phyloP scores from a whole-genome alignment of 768 basidiomycete species.

The Rhizopogon salebrosus region DNA sequence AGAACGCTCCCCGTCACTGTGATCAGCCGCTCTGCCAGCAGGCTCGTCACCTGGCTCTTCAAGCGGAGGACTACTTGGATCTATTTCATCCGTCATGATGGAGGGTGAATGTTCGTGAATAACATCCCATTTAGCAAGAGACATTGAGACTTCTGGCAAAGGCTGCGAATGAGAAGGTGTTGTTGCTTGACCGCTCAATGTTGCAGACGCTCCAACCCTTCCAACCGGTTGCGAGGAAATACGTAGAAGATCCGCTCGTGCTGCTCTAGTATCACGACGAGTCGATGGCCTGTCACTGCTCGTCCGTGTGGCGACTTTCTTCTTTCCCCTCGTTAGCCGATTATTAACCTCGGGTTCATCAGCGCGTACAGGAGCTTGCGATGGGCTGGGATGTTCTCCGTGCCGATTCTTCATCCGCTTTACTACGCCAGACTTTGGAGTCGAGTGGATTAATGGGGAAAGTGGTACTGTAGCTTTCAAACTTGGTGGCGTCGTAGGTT shows the following conservation, averaged over 20 bases:
- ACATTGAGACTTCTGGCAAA: conserved; percentile 4
- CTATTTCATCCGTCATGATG: conserved; percentile 29
- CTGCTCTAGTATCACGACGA: not conserved
- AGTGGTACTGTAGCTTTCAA: conserved; percentile 5
- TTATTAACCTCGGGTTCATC: not conserved
- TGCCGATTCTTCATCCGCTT: conserved; percentile 39
- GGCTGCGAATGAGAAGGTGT: not conserved
- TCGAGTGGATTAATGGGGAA: conserved; percentile 8
- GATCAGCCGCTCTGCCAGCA: conserved; percentile 10
- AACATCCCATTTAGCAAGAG: conserved; percentile 24
- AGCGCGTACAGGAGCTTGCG: not conserved
- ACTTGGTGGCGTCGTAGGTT: conserved; percentile 8
- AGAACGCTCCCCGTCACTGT: not conserved
- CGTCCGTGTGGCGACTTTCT: not conserved
- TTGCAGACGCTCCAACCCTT: not conserved
- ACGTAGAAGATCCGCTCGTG: not conserved
- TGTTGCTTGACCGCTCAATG: too few relatives aligned
- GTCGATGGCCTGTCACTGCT: not conserved
- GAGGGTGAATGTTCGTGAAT: conserved; percentile 21
- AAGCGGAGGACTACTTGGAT: conserved; percentile 25
- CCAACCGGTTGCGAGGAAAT: not conserved
- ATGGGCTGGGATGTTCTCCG: not conserved
- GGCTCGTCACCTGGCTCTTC: not conserved
- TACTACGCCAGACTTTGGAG: conserved; percentile 28
- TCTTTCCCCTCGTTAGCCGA: not conserved